Base-by-base conservation (phyloP, 345 rosid genomes). In the Euclidium syriacum region DNA sequence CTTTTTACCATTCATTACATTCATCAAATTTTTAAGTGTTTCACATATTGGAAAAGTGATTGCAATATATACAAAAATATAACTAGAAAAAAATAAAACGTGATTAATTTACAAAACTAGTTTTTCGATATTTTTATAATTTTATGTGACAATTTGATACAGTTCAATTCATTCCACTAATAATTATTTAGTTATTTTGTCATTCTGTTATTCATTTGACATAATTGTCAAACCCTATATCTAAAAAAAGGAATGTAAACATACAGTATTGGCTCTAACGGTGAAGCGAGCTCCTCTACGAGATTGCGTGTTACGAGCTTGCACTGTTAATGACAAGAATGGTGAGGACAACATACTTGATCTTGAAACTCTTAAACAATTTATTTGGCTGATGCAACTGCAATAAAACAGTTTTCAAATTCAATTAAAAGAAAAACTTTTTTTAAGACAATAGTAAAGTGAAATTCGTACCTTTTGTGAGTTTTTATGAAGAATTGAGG, bases 191-290 rank as follows among this genome's bases (percentile, higher is more conserved):
- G n/a, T n/a, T n/a, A n/a, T n/a, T n/a, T n/a, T n/a, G n/a, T n/a
- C n/a, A n/a, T n/a, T n/a, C n/a, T n/a, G n/a, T n/a, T n/a, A n/a
- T n/a, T n/a, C n/a, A n/a, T n/a, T n/a, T n/a, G n/a, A n/a, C n/a
- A n/a, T n/a, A n/a, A n/a, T n/a, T n/a, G n/a, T n/a, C n/a, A n/a
- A n/a, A n/a, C n/a, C n/a, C n/a, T n/a, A n/a, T n/a, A n/a, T n/a
- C n/a, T n/a, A n/a, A n/a, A n/a, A n/a, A n/a, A n/a, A n/a, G n/a
- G 19, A 26, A 68, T 12, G 53, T 38, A 60, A 67, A 82, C 96
- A 78, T 84, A 92, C 95, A 72, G 72, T 64, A 73, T 85, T 84
- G 4, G 97, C 98, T 77, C 94, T 85, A 72, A 92, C 98, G 11
- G 72, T 78, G 55, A 89, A 79, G 35, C 83, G 81, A 50, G 82